Conservation (phyloP, 768 basidiomycete species). For the Kwoniella dejecticola region DNA sequence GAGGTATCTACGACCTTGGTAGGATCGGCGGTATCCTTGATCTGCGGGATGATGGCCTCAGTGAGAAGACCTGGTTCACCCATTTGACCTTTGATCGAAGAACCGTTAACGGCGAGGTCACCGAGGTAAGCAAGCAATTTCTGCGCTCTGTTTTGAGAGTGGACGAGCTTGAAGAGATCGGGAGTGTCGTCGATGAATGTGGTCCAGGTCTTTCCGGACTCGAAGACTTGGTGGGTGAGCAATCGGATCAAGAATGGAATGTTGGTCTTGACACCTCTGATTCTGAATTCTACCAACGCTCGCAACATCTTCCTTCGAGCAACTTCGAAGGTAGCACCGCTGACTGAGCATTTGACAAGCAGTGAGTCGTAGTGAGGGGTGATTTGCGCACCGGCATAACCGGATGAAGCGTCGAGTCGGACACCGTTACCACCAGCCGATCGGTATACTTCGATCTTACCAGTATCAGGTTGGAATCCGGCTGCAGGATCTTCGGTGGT, state of each 20-base stretch:
- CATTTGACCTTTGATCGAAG: constrained; percentile 93
- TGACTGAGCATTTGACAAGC: constrained; percentile 92
- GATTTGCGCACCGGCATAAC: constrained; percentile 98
- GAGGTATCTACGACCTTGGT: constrained; percentile 73
- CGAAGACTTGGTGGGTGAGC: constrained; percentile 93
- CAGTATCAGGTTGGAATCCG: constrained; percentile 95
- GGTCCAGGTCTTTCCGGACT: constrained; percentile 97
- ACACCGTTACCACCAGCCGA: constrained; percentile 99
- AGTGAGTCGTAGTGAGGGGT: constrained; percentile 98
- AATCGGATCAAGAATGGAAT: constrained; percentile 99
- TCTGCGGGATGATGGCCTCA: constrained; percentile 78
- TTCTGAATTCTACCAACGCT: constrained; percentile 99
- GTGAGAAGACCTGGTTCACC: constrained; percentile 93
- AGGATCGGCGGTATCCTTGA: constrained; percentile 76
- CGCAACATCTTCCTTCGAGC: constrained; percentile 98
- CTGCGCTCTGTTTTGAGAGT: constrained; percentile 96
- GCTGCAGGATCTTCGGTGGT: constrained; percentile 95
- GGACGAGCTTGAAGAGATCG: constrained; percentile 98
- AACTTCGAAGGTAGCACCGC: constrained; percentile 96
- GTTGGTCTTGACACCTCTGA: constrained; percentile 99
- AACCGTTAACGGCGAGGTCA: constrained; percentile 96
- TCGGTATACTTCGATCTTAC: constrained; percentile 98
- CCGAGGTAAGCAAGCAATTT: constrained; percentile 96
- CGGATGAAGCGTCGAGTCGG: constrained; percentile 91
- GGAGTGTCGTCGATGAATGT: constrained; percentile 99